Evolutionary conservation across 192 early-diverging fungal genomes (phyloP).

Genomic region (Umbelopsis isabellina): DNA sequence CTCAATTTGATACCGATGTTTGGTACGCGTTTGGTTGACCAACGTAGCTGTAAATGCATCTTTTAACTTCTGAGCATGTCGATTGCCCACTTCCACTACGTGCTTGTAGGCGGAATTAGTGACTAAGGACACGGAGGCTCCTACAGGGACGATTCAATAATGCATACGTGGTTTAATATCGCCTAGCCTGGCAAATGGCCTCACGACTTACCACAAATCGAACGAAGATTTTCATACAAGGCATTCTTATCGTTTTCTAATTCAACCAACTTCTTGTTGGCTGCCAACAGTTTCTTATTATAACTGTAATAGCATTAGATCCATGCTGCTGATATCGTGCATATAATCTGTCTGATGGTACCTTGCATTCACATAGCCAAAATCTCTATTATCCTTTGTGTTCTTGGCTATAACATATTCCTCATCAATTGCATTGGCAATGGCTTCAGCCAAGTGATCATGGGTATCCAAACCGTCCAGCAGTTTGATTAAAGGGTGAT

Average conservation of each 20-base stretch:
- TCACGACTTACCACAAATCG: slow-evolving; percentile 43
- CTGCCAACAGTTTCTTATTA: background rate
- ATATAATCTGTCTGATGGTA: background rate
- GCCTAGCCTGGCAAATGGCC: no score
- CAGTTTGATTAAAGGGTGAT: slow-evolving; percentile 21
- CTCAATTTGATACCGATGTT: slow-evolving; percentile 53
- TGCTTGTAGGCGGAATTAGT: slow-evolving; percentile 46
- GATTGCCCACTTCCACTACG: slow-evolving; percentile 57
- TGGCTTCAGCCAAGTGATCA: slow-evolving; percentile 38
- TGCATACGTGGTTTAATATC: background rate
- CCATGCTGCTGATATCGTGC: background rate
- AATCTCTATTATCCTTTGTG: slow-evolving; percentile 34
- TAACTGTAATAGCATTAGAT: background rate
- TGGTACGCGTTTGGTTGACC: slow-evolving; percentile 53
- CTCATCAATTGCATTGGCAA: slow-evolving; percentile 49
- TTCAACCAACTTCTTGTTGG: background rate
- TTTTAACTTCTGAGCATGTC: slow-evolving; percentile 45
- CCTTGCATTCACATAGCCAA: slow-evolving; percentile 53
- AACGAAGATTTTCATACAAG: slow-evolving; percentile 45
- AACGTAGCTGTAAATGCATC: slow-evolving; percentile 38
- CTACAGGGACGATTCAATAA: slow-evolving; percentile 10
- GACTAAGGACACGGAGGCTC: slow-evolving; percentile 45
- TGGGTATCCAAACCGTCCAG: slow-evolving; percentile 47
- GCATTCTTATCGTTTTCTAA: slow-evolving; percentile 46
- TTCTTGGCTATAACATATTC: slow-evolving; percentile 46